Evolutionary conservation across 768 basidiomycete species (phyloP).

Genomic region (Lactarius hengduanensis): DNA sequence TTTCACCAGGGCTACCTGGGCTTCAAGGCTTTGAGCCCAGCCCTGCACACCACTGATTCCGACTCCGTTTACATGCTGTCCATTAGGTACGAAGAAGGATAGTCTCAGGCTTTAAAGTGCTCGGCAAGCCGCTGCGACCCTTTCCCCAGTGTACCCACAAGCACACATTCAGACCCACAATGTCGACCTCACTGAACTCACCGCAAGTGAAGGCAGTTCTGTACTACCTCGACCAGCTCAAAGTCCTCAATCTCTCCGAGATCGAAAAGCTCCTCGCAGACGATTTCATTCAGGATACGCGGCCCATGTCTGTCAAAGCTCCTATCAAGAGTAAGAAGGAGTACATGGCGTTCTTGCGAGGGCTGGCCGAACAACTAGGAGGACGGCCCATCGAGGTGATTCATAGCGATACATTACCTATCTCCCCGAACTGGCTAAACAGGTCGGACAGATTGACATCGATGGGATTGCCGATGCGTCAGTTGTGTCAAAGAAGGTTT

Average conservation of each 20-base stretch:
- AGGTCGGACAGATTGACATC: conserved; percentile 1
- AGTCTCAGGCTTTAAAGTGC: background rate
- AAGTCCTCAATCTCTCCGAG: background rate
- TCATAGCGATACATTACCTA: background rate
- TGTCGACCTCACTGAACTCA: background rate
- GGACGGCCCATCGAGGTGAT: conserved; percentile 9
- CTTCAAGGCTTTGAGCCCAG: no score
- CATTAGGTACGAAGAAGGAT: background rate
- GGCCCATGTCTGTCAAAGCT: background rate
- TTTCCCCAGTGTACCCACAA: background rate
- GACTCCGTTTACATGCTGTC: no score
- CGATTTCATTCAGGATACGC: conserved; percentile 16
- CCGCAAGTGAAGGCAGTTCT: conserved; percentile 11
- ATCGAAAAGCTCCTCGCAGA: conserved; percentile 5
- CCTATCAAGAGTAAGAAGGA: conserved; percentile 7
- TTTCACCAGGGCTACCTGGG: no score
- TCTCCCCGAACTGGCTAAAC: background rate
- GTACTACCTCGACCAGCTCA: conserved; percentile 9
- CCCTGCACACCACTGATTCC: no score
- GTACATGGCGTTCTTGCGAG: conserved; percentile 14
- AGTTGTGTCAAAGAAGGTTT: background rate
- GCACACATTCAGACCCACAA: background rate
- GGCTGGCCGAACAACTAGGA: conserved; percentile 1
- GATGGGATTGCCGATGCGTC: conserved; percentile 5
- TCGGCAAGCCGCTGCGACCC: background rate